Evolutionary conservation across 331 rosid species (phyloP).

Genomic region (Quercus tomentella): DNA sequence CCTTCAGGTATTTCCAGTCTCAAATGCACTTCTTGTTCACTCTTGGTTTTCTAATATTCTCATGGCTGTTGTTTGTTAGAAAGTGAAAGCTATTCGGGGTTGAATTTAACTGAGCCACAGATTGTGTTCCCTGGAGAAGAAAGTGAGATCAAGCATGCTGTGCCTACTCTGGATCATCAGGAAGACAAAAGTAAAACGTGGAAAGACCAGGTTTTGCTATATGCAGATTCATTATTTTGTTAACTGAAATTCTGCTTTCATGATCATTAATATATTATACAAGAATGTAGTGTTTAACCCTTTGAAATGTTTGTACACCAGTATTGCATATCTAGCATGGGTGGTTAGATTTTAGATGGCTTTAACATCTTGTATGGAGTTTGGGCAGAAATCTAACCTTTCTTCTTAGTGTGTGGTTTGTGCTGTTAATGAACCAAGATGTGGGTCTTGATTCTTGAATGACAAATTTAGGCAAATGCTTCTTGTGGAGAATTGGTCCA

Average conservation of each 20-base stretch:
- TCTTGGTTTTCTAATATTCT: not conserved
- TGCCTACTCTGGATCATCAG: slow-evolving; percentile 39
- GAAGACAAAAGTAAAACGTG: slow-evolving; percentile 32
- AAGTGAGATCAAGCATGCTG: slow-evolving; percentile 14
- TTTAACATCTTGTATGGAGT: slow-evolving; percentile 13
- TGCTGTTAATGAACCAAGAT: not conserved
- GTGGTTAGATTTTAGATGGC: slow-evolving; percentile 13
- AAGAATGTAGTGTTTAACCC: not conserved
- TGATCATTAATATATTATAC: not conserved
- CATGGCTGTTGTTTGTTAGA: slow-evolving; percentile 37
- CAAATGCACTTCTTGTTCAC: slow-evolving; percentile 15
- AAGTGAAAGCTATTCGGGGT: slow-evolving; percentile 39
- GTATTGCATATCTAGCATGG: not conserved
- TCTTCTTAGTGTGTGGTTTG: not conserved
- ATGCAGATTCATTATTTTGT: not conserved
- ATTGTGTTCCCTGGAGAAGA: slow-evolving; percentile 41
- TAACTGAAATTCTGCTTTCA: not conserved
- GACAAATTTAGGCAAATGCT: not conserved
- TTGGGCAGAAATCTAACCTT: slow-evolving; percentile 1
- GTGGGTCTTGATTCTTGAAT: not conserved
- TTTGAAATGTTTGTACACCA: not conserved
- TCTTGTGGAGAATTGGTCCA: not conserved
- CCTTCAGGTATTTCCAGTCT: slow-evolving; percentile 57
- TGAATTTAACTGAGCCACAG: slow-evolving; percentile 39
- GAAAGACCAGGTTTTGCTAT: slow-evolving; percentile 27